These are phyloP conservation scores for Ceratobasidium sp. DNA, from an alignment of 1,284 basidiomycete species.

Conservation along the genomic window DNA sequence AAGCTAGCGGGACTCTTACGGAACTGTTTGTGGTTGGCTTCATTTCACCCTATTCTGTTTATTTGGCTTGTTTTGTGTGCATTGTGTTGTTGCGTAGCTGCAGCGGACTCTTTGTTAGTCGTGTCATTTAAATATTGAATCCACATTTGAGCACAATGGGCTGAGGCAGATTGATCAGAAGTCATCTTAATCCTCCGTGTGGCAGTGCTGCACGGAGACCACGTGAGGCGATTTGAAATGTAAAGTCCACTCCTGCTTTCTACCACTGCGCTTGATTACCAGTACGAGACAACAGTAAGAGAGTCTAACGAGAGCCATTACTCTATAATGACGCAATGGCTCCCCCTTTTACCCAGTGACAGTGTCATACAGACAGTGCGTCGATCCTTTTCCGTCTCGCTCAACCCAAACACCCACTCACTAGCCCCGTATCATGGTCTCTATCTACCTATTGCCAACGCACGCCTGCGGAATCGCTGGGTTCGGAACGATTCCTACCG, in stretches of 20 bases:
- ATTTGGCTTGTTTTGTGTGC: constrained; percentile 6
- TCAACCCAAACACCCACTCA: constrained; percentile 12
- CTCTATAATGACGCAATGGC: too few relatives aligned
- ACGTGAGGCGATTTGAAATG: constrained; percentile 20
- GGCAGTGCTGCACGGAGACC: neutral
- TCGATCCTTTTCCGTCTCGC: neutral
- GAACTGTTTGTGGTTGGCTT: constrained; percentile 11
- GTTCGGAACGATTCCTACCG: too few relatives aligned
- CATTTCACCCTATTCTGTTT: constrained; percentile 24
- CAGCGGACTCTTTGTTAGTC: too few relatives aligned
- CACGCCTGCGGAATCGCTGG: neutral
- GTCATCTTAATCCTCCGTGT: constrained; percentile 11
- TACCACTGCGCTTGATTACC: constrained; percentile 34
- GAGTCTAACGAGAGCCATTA: too few relatives aligned
- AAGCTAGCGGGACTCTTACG: constrained; percentile 15
- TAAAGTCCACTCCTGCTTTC: neutral
- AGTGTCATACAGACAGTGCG: constrained; percentile 51
- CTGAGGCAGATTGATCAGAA: neutral
- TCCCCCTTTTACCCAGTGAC: constrained; percentile 49
- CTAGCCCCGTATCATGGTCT: neutral
- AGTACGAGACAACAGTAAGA: constrained; percentile 33
- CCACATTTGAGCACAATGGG: constrained; percentile 11
- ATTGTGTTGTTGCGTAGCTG: neutral
- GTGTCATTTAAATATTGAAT: constrained; percentile 40
- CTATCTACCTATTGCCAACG: neutral